Conservation (phyloP, 2,329 filamentous ascomycete genomes). For the Karstenula rhodostoma region DNA sequence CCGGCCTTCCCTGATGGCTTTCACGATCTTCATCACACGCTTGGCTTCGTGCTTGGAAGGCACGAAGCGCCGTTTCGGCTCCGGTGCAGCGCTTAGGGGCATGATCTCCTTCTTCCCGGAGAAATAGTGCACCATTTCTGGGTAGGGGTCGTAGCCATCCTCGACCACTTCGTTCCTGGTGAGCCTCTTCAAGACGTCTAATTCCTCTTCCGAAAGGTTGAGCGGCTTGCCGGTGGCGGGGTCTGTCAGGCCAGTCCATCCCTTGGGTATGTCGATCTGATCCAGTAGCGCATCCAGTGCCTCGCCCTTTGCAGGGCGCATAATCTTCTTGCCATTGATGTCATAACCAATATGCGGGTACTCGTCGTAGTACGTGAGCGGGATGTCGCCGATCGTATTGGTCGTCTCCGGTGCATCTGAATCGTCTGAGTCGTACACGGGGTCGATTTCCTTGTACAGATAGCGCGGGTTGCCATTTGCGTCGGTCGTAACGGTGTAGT, state of each 20-base stretch:
- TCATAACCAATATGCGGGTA: constrained; percentile 99
- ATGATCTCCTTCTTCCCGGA: constrained; percentile 89
- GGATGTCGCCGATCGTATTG: constrained; percentile 97
- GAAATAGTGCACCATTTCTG: constrained; percentile 93
- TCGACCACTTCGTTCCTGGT: constrained; percentile 88
- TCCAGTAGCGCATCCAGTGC: constrained; percentile 93
- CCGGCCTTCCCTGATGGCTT: constrained; percentile 90
- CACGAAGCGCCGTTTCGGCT: constrained; percentile 93
- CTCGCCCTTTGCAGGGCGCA: constrained; percentile 92
- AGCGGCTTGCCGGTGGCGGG: constrained; percentile 92
- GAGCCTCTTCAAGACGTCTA: constrained; percentile 86
- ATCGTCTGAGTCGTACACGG: constrained; percentile 95
- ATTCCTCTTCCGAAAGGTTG: constrained; percentile 83
- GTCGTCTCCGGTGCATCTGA: constrained; percentile 78
- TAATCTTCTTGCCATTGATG: constrained; percentile 98
- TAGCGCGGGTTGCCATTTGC: constrained; percentile 92
- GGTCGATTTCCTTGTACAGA: constrained; percentile 91
- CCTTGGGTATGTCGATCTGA: constrained; percentile 95
- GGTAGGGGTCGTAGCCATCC: constrained; percentile 92
- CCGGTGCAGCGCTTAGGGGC: constrained; percentile 92
- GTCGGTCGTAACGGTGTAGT: constrained; percentile 73
- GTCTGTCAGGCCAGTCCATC: constrained; percentile 96
- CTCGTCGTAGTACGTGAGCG: constrained; percentile 92
- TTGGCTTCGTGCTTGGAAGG: constrained; percentile 98
- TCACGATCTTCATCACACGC: constrained; percentile 95